Evolutionary conservation across 768 basidiomycete species (phyloP).

Genomic region (Termitomyces sp.): DNA sequence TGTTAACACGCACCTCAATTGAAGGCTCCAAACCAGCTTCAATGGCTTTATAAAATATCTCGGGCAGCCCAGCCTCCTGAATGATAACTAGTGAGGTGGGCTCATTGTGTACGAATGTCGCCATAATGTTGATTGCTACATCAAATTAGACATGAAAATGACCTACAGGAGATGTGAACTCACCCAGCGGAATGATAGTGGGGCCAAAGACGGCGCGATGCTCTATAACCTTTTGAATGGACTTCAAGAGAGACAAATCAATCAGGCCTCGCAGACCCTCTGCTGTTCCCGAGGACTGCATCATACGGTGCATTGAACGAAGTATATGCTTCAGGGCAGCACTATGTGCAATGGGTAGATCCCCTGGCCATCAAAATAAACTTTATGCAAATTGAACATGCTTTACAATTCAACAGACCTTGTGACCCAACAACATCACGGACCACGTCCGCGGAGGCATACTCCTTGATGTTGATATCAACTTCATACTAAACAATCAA

Average conservation of each 20-base stretch:
- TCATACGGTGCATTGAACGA: conserved; percentile 93
- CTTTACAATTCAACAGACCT: conserved; percentile 29
- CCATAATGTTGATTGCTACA: conserved; percentile 89
- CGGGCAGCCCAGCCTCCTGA: conserved; percentile 88
- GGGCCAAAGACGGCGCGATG: conserved; percentile 82
- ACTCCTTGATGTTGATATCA: conserved; percentile 56
- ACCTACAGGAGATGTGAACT: conserved; percentile 17
- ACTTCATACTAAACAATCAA: conserved; percentile 52
- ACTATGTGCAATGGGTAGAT: conserved; percentile 68
- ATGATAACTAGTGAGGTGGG: conserved; percentile 90
- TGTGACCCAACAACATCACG: conserved; percentile 47
- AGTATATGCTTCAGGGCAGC: conserved; percentile 87
- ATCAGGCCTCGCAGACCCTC: conserved; percentile 94
- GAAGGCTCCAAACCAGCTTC: conserved; percentile 82
- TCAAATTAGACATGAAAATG: conserved; percentile 5
- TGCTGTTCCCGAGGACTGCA: conserved; percentile 91
- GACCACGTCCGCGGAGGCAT: conserved; percentile 35
- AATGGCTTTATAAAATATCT: conserved; percentile 81
- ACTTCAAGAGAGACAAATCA: conserved; percentile 80
- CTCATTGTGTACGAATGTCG: conserved; percentile 97
- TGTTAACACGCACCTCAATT: conserved; percentile 56
- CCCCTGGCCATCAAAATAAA: conserved; percentile 35
- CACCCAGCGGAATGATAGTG: conserved; percentile 80
- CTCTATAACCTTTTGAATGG: conserved; percentile 84
- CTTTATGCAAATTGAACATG: not conserved